Evolutionary conservation across 1,139 yeast genomes (phyloP).

Genomic region (Saccharomyces hybrid): DNA sequence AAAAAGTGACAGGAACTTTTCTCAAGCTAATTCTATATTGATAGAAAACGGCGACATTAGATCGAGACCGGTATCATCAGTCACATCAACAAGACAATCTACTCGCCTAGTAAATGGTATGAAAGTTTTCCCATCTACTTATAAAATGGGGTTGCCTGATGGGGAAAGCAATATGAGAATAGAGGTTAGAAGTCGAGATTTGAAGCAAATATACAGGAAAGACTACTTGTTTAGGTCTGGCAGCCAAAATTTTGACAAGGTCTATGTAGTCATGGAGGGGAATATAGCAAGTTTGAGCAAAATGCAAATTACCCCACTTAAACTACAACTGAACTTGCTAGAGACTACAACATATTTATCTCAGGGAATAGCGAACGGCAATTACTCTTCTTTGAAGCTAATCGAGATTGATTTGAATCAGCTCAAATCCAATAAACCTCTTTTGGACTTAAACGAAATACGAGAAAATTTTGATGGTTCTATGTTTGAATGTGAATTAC

Average conservation of each 20-base stretch:
- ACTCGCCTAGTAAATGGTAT: constrained; percentile 1
- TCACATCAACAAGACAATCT: background rate
- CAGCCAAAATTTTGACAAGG: constrained; percentile 21
- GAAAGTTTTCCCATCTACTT: constrained; percentile 16
- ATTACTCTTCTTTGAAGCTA: constrained; percentile 20
- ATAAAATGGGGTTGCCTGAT: constrained; percentile 17
- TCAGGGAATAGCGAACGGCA: constrained; percentile 25
- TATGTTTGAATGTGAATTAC: constrained; percentile 20
- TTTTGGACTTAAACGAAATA: constrained; percentile 11
- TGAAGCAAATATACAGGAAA: constrained; percentile 18
- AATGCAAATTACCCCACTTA: constrained; percentile 12
- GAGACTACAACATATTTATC: constrained; percentile 24
- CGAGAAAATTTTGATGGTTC: constrained; percentile 4
- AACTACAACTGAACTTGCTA: constrained; percentile 20
- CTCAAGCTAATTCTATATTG: background rate
- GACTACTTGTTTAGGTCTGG: constrained; percentile 24
- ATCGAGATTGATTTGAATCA: constrained; percentile 5
- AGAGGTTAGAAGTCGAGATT: constrained; percentile 20
- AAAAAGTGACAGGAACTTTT: background rate
- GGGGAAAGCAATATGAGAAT: constrained; percentile 19
- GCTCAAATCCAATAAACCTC: constrained; percentile 1
- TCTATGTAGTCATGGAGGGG: constrained; percentile 18
- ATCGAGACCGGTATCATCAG: background rate
- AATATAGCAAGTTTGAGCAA: constrained; percentile 8
- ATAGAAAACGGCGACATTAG: constrained; percentile 3